Evolutionary conservation across 2,329 filamentous ascomycete species (phyloP).

Genomic region (Ascochyta viciae-villosae): DNA sequence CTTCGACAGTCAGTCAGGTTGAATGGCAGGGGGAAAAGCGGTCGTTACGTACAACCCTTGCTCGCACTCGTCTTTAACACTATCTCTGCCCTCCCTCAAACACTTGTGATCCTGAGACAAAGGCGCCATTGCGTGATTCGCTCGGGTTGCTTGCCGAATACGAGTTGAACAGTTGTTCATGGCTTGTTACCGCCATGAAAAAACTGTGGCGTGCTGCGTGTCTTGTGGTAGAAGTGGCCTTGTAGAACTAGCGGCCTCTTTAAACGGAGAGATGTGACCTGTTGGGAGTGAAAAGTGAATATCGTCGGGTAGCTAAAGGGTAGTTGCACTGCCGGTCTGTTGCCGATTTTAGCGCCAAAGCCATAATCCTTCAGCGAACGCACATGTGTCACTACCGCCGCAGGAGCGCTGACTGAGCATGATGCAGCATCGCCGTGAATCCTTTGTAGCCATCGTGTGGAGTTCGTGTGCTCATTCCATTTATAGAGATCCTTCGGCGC

Average conservation of each 20-base stretch:
- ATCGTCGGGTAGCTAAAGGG: not conserved
- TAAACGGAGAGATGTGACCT: not conserved
- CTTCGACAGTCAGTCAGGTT: not conserved
- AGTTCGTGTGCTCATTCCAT: not conserved
- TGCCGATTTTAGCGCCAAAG: not conserved
- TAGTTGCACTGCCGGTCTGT: not conserved
- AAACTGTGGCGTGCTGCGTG: not conserved
- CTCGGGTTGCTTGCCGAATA: slow-evolving; percentile 1
- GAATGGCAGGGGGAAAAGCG: not conserved
- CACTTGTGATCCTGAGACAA: not conserved
- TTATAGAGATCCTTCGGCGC: not conserved
- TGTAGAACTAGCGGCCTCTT: not conserved
- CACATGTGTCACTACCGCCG: not conserved
- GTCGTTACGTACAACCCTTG: not conserved
- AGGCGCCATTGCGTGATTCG: not conserved
- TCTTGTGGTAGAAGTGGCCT: not conserved
- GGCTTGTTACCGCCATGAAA: not conserved
- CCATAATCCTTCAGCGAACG: slow-evolving; percentile 1
- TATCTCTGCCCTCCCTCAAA: not conserved
- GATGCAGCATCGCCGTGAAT: not conserved
- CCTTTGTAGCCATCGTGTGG: not conserved
- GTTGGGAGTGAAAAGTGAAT: not conserved
- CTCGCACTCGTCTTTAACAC: not conserved
- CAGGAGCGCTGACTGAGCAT: slow-evolving; percentile 2
- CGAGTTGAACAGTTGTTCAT: not conserved